Base-by-base conservation (phyloP, 73 alveolate species). In the Stentor coeruleus region DNA sequence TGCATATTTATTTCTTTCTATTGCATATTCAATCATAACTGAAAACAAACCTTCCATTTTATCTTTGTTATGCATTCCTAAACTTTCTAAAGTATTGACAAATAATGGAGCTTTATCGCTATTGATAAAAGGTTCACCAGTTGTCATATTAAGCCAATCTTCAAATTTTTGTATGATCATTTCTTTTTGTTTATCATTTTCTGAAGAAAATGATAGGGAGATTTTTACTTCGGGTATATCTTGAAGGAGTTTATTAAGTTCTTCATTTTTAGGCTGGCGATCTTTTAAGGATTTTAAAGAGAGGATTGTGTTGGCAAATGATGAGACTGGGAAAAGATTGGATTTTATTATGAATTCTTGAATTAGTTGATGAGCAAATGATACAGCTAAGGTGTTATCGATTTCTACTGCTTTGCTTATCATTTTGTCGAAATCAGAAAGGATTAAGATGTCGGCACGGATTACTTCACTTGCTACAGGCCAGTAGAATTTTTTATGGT, bases 321-420 rank as follows among this genome's bases (percentile, higher is more conserved):
- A 35, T 37, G 81, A n/a, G 3, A 6, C 30, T 39, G 77, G 59
- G 0, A 75, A 15, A 15, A 75, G 35, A 11, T 35, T 39, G 59
- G 35, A 14, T 20, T 39, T 75, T 15, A 75, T 14, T 0, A 75
- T n/a, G 35, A 75, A 20, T 75, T 37, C 72, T 39, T 75, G 14
- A 20, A 75, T 36, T 6, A 75, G 81, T 37, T 15, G 14, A 20
- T 1, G 28, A 33, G 83, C 83, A 2, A 75, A 75, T n/a, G 26
- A 39, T 37, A 36, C 14, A 39, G 83, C 83, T 20, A 66, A 11
- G 26, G 33, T 79, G 28, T 59, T 38, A 74, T 74, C 88, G 39
- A 81, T 88, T 38, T 87, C 91, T 75, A 90, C 79, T 73, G 86
- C 90, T 76, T 90, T 91, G 72, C 87, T 83, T 60, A 90, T 74